These are phyloP conservation scores for Irpex rosettiformis DNA, from an alignment of 1,284 basidiomycete species.

Conservation along the genomic window DNA sequence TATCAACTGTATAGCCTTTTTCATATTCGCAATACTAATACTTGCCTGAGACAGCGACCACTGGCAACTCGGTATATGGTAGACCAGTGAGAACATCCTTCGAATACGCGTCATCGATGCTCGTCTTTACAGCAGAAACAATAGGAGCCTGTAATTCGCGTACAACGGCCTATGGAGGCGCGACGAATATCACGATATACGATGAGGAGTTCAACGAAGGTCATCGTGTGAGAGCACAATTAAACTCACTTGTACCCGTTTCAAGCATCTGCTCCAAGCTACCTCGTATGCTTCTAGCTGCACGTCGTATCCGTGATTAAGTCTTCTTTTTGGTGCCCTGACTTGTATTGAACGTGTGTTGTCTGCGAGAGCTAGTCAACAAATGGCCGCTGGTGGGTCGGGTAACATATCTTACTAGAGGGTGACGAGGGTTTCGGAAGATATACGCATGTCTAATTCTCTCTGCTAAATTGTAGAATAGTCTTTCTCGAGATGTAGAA, in stretches of 20 bases:
- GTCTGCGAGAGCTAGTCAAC: neutral
- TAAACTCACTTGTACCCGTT: constrained; percentile 31
- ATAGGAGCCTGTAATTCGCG: constrained; percentile 25
- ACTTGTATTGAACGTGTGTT: neutral
- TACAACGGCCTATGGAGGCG: constrained; percentile 22
- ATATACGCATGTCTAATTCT: constrained; percentile 10
- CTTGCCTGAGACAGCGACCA: constrained; percentile 54
- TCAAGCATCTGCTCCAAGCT: constrained; percentile 31
- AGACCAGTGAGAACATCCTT: constrained; percentile 37
- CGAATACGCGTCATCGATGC: constrained; percentile 25
- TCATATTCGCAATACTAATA: constrained; percentile 10
- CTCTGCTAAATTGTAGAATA: neutral
- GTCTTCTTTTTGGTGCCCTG: neutral
- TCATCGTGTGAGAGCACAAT: no score
- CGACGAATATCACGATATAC: neutral
- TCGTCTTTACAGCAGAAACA: constrained; percentile 20
- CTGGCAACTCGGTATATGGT: constrained; percentile 62
- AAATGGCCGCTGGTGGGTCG: neutral
- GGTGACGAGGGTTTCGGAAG: constrained; percentile 1
- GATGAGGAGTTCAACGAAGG: no score
- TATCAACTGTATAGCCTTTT: no score
- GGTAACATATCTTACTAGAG: neutral
- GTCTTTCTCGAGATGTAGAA: neutral
- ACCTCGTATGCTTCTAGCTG: constrained; percentile 27
- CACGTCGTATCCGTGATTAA: constrained; percentile 23